Evolutionary conservation across 1,284 basidiomycete genomes (phyloP).

Genomic region (Melampsora americana): DNA sequence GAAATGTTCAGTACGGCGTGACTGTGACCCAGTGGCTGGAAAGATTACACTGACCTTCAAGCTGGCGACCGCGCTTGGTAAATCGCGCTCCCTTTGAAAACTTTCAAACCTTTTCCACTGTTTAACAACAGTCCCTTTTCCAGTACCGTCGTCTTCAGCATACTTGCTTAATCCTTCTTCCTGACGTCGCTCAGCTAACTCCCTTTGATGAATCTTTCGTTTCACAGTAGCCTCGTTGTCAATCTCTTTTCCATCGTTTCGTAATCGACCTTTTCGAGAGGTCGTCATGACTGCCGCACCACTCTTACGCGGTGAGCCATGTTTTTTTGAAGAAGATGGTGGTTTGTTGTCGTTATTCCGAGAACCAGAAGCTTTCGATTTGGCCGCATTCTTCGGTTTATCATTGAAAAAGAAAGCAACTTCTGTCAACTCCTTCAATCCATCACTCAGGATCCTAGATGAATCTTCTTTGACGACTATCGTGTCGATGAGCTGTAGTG

Average conservation of each 20-base stretch:
- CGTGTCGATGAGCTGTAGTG: constrained; percentile 85
- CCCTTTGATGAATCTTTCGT: constrained; percentile 82
- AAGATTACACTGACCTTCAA: constrained; percentile 14
- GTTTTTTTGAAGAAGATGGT: background rate
- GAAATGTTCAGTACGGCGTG: background rate
- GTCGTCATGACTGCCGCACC: constrained; percentile 37
- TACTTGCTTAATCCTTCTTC: constrained; percentile 77
- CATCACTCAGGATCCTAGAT: constrained; percentile 73
- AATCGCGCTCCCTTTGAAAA: constrained; percentile 86
- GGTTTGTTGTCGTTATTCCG: constrained; percentile 8
- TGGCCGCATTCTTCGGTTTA: constrained; percentile 5
- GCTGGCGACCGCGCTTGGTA: constrained; percentile 60
- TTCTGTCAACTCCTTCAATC: constrained; percentile 75
- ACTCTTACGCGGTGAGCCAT: constrained; percentile 46
- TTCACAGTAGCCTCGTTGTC: constrained; percentile 65
- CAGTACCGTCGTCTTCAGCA: constrained; percentile 59
- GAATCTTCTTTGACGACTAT: constrained; percentile 71
- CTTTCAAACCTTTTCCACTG: constrained; percentile 93
- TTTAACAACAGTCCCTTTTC: constrained; percentile 61
- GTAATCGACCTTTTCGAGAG: constrained; percentile 64
- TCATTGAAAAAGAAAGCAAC: constrained; percentile 74
- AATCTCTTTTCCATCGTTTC: constrained; percentile 65
- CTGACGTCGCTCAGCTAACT: constrained; percentile 76
- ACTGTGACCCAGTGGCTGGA: background rate
- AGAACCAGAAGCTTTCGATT: constrained; percentile 58